Conservation (phyloP, 306 rosid genomes). For the Medicago arabica region DNA sequence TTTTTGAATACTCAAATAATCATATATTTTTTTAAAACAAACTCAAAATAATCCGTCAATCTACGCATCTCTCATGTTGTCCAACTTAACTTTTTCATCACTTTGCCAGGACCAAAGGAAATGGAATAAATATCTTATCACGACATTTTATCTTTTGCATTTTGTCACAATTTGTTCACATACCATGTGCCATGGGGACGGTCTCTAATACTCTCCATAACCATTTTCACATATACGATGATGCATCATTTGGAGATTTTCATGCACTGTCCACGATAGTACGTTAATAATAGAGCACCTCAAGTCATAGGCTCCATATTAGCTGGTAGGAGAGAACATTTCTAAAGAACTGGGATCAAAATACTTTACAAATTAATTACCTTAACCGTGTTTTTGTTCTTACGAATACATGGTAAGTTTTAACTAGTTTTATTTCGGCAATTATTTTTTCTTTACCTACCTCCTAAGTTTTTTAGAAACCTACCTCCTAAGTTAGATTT, state of each 20-base stretch:
- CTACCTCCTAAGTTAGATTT: no score
- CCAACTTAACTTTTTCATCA: not conserved
- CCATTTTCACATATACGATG: not conserved
- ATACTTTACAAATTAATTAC: not conserved
- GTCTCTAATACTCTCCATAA: conserved; percentile 8
- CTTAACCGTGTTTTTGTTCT: no score
- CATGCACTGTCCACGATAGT: conserved; percentile 7
- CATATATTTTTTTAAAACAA: no score
- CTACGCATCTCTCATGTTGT: no score
- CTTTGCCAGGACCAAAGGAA: not conserved
- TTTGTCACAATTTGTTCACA: conserved; percentile 11
- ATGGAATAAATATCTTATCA: not conserved
- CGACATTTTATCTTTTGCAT: conserved; percentile 8
- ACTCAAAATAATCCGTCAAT: no score
- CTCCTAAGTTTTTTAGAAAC: no score
- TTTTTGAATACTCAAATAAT: no score
- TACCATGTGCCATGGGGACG: conserved; percentile 44
- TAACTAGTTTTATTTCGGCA: no score
- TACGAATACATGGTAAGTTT: no score
- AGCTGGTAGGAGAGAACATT: conserved; percentile 7
- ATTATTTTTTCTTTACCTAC: no score
- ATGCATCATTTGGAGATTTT: not conserved
- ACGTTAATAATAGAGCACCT: conserved; percentile 15
- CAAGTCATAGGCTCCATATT: conserved; percentile 35
- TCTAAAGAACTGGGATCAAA: conserved; percentile 7